These are phyloP conservation scores for Penicillium argentinense DNA, from an alignment of 495 filamentous ascomycete species.

Conservation along the genomic window DNA sequence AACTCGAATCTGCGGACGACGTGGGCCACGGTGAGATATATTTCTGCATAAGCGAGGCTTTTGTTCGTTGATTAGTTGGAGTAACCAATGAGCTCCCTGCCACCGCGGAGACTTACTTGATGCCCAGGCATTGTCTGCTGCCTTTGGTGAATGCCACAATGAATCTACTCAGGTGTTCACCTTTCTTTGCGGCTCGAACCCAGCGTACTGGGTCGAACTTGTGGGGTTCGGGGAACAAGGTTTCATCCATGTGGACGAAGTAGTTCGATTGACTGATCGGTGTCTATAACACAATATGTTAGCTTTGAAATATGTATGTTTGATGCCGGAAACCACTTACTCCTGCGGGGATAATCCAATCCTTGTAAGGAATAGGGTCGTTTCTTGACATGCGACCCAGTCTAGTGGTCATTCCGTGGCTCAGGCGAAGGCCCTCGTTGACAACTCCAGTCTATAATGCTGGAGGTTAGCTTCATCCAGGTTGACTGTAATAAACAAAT, in stretches of 20 bases:
- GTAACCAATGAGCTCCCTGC: no score
- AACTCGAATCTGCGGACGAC: slow-evolving; percentile 39
- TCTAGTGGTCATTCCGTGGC: slow-evolving; percentile 40
- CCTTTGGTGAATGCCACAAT: slow-evolving; percentile 48
- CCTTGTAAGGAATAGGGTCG: slow-evolving; percentile 37
- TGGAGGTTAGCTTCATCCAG: background rate
- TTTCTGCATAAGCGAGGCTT: slow-evolving; percentile 41
- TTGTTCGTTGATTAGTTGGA: background rate
- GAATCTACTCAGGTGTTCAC: slow-evolving; percentile 29
- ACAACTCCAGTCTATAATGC: slow-evolving; percentile 38
- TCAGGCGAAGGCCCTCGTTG: slow-evolving; percentile 47
- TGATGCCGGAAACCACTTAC: slow-evolving; percentile 15
- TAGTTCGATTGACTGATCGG: slow-evolving; percentile 49
- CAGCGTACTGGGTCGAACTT: slow-evolving; percentile 52
- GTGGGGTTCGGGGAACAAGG: slow-evolving; percentile 46
- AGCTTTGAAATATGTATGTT: background rate
- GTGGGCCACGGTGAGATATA: slow-evolving; percentile 37
- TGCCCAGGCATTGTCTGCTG: slow-evolving; percentile 45
- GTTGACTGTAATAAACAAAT: no score
- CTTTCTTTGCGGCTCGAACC: slow-evolving; percentile 28
- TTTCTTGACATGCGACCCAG: slow-evolving; percentile 41
- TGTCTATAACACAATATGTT: slow-evolving; percentile 19
- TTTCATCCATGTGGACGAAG: slow-evolving; percentile 47
- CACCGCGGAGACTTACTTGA: slow-evolving; percentile 40
- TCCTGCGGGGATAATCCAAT: slow-evolving; percentile 35